phyloP scores from a whole-genome alignment of 441 rosid species.

The Erysimum cheiri region DNA sequence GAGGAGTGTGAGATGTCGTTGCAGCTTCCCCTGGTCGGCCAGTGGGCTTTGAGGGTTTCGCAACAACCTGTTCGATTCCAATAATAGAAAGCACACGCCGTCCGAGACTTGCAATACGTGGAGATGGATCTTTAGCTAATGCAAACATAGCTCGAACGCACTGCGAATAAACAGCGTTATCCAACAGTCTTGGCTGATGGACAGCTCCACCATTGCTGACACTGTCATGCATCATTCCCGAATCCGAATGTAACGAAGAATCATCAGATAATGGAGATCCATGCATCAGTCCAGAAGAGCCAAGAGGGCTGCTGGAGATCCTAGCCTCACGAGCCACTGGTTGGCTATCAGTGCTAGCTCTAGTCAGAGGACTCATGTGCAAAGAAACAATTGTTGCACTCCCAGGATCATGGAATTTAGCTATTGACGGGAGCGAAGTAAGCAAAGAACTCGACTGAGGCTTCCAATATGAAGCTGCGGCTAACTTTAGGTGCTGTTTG shows the following conservation, averaged over 20 bases:
- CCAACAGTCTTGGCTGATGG: conserved; percentile 75
- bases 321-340: conserved; percentile 74
- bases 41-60: conserved; percentile 66
- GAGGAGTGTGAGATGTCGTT: conserved; percentile 61
- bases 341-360: conserved; percentile 78
- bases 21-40: conserved; percentile 67
- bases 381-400: conserved; percentile 79
- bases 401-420: conserved; percentile 71
- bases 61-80: conserved; percentile 91
- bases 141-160: conserved; percentile 86
- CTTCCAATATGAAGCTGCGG: conserved; percentile 91
- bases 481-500: conserved; percentile 88
- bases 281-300: conserved; percentile 85
- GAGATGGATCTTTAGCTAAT: conserved; percentile 96
- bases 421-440: conserved; percentile 82
- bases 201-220: conserved; percentile 90
- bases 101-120: conserved; percentile 83
- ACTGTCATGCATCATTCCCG: conserved; percentile 77
- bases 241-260: conserved; percentile 96
- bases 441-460: conserved; percentile 83
- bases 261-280: conserved; percentile 98
- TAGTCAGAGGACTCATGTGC: conserved; percentile 76
- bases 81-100: conserved; percentile 83
- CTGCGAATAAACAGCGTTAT: conserved; percentile 76
- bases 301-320: conserved; percentile 90